A percentile compares a stretch with the other conserved stretches of the same genome.
These are phyloP conservation scores for Sporothrix sp. DNA, from an alignment of 2,329 filamentous ascomycete species.

Conservation along the genomic window DNA sequence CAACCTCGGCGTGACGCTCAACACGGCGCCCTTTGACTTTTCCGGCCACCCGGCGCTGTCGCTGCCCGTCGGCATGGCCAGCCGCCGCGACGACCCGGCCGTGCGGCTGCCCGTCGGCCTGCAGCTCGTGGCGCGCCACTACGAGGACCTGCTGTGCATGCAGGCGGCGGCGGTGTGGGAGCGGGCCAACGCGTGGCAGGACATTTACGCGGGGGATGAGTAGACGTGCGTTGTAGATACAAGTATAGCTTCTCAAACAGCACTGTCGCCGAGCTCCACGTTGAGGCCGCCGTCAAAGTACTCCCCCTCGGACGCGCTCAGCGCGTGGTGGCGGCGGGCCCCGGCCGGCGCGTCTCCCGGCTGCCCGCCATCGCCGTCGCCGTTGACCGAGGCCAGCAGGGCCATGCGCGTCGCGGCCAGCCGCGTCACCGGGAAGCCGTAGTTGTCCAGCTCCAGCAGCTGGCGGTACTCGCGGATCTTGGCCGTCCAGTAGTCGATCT, in stretches of 20 bases:
- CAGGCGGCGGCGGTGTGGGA: constrained; percentile 24
- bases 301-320: background rate
- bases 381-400: background rate
- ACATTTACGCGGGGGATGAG: background rate
- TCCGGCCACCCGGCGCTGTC: constrained; percentile 40
- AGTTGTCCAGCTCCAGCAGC: background rate
- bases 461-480: background rate
- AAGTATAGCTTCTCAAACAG: too few relatives aligned
- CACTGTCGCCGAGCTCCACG: background rate
- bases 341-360: background rate
- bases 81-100: constrained; percentile 11
- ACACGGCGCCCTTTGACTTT: constrained; percentile 38
- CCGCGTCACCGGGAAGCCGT: background rate
- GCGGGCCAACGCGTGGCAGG: background rate
- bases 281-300: background rate
- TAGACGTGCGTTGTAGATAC: background rate
- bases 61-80: constrained; percentile 32
- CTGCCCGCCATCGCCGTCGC: background rate
- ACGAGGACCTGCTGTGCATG: constrained; percentile 21
- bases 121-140: constrained; percentile 24
- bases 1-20: constrained; percentile 17
- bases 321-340: too few relatives aligned
- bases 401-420: background rate
- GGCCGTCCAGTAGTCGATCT: background rate
- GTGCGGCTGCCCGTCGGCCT: constrained; percentile 23